Percentiles rank a stretch among this genome's conserved stretches.
Evolutionary conservation across 495 filamentous ascomycete genomes (phyloP).

Genomic region (Lentithecium fluviatile): DNA sequence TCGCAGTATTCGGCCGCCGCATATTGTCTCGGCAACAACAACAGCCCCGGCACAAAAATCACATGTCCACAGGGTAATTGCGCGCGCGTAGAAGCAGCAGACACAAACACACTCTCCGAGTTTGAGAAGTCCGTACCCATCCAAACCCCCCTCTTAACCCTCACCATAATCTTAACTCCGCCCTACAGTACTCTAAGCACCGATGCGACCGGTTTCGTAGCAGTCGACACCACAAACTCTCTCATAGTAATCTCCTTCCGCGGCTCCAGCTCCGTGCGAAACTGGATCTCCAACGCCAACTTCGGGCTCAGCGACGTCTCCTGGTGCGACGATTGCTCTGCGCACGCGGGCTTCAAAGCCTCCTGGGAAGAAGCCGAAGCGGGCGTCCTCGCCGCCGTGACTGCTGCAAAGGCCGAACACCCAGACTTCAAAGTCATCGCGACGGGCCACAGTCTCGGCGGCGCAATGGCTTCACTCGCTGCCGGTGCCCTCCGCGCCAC

Average conservation of each 20-base stretch:
- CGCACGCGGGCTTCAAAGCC: constrained; percentile 56
- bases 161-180: too few relatives aligned
- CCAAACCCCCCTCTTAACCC: too few relatives aligned
- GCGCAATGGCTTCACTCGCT: constrained; percentile 61
- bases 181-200: constrained; percentile 50
- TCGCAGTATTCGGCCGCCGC: constrained; percentile 69
- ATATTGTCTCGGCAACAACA: constrained; percentile 62
- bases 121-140: constrained; percentile 58
- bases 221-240: constrained; percentile 59
- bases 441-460: constrained; percentile 71
- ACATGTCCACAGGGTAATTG: constrained; percentile 60
- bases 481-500: constrained; percentile 57
- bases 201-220: constrained; percentile 69
- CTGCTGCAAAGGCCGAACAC: constrained; percentile 42
- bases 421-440: constrained; percentile 55
- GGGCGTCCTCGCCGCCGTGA: constrained; percentile 47
- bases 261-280: constrained; percentile 61
- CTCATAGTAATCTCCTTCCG: constrained; percentile 69
- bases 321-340: constrained; percentile 53
- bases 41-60: constrained; percentile 51
- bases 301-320: constrained; percentile 42
- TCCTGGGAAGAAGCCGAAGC: constrained; percentile 52
- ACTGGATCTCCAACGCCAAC: constrained; percentile 65
- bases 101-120: constrained; percentile 56
- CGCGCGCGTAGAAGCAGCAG: constrained; percentile 55